Percentiles rank a stretch among this genome's conserved stretches.
Conservation (phyloP, 805 yeast genomes). For the Candida caryicola region DNA sequence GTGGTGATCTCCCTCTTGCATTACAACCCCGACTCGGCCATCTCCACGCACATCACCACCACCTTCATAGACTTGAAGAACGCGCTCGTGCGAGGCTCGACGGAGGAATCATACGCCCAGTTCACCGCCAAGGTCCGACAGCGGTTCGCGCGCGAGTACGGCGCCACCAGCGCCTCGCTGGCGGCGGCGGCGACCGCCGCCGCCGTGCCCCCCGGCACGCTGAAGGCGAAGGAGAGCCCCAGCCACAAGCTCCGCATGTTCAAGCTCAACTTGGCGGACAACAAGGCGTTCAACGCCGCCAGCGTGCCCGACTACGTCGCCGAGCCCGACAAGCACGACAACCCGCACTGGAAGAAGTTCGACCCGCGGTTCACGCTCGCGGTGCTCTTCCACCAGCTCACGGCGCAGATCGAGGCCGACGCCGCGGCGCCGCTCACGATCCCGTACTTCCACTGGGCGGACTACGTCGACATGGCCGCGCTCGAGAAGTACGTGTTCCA, state of each 20-base stretch:
- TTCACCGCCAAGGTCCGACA: constrained; percentile 4
- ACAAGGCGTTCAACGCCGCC: constrained; percentile 7
- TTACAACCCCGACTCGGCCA: constrained; percentile 3
- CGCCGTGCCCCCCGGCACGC: neutral
- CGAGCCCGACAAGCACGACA: constrained; percentile 6
- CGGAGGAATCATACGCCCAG: neutral
- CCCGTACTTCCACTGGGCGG: constrained; percentile 35
- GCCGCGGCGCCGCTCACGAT: constrained; percentile 11
- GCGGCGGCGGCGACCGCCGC: neutral
- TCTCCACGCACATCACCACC: constrained; percentile 1
- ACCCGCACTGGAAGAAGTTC: constrained; percentile 14
- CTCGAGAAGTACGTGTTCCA: constrained; percentile 16
- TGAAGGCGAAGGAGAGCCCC: neutral
- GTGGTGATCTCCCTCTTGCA: constrained; percentile 7
- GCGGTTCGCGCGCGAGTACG: constrained; percentile 3
- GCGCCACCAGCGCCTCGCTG: neutral
- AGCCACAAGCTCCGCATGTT: constrained; percentile 1
- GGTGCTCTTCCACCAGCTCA: constrained; percentile 13
- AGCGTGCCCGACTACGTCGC: constrained; percentile 14
- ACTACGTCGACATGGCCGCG: constrained; percentile 24
- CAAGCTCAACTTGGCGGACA: constrained; percentile 1
- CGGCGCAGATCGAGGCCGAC: constrained; percentile 1
- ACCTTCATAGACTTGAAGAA: constrained; percentile 6
- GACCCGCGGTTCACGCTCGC: constrained; percentile 32
- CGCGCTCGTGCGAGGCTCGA: neutral